These are phyloP conservation scores for Rhododendron williamsianum DNA, from an alignment of 148 eudicot genomes.

Conservation along the genomic window DNA sequence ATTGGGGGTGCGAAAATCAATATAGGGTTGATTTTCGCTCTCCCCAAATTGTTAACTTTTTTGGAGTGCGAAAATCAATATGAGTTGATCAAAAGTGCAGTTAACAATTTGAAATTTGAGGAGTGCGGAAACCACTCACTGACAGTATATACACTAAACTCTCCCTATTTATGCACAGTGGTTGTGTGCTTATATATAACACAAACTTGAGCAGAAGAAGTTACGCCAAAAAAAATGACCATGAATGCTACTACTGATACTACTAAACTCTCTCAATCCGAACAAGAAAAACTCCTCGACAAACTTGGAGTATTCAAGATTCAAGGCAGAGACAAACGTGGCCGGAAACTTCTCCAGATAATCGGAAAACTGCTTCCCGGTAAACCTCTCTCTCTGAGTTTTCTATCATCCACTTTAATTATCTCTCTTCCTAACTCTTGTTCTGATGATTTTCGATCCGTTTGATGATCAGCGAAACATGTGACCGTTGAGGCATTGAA, in stretches of 20 bases:
- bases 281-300: slow-evolving; percentile 3
- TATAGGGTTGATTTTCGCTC: too few species aligned
- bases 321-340: slow-evolving; percentile 11
- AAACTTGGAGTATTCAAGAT: slow-evolving; percentile 13
- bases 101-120: too few species aligned
- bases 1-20: too few species aligned
- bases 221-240: too few species aligned
- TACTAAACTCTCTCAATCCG: neutral
- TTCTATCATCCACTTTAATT: neutral
- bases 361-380: slow-evolving; percentile 49
- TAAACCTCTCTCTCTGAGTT: slow-evolving; percentile 5
- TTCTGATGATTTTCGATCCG: neutral
- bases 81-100: too few species aligned
- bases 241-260: neutral
- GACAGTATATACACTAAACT: too few species aligned
- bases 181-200: neutral
- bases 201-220: neutral
- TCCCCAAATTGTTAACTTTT: too few species aligned
- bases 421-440: neutral
- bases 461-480: slow-evolving; percentile 26
- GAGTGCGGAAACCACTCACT: too few species aligned
- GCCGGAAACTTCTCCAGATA: slow-evolving; percentile 4
- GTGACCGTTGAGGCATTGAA: slow-evolving; percentile 43
- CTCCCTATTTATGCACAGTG: neutral
- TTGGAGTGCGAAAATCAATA: too few species aligned